Evolutionary conservation across 2,329 filamentous ascomycete species (phyloP).

Genomic region (Coniella vitis): DNA sequence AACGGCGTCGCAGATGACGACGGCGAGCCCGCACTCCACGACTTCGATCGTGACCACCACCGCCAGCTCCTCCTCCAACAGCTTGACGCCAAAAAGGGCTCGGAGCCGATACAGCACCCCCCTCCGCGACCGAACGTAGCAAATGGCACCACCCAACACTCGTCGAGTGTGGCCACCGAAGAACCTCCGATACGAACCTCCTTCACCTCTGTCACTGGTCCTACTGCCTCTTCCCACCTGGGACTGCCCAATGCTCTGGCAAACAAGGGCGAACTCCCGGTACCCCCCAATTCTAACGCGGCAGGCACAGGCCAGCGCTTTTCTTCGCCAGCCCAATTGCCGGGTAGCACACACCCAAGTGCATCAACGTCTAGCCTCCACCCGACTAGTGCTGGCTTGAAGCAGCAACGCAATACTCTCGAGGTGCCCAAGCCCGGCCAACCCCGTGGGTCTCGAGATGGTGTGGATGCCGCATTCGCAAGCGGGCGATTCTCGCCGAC

Average conservation of each 20-base stretch:
- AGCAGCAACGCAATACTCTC: conserved; percentile 81
- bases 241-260: conserved; percentile 28
- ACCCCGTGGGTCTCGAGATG: conserved; percentile 66
- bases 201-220: conserved; percentile 25
- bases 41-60: conserved; percentile 27
- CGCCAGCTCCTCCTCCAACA: conserved; percentile 1
- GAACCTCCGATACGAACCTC: conserved; percentile 25
- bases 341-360: conserved; percentile 29
- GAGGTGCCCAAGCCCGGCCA: conserved; percentile 70
- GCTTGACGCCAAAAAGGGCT: too few species aligned
- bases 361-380: conserved; percentile 39
- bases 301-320: conserved; percentile 44
- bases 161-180: conserved; percentile 25
- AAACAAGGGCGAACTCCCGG: conserved; percentile 20
- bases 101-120: conserved; percentile 15
- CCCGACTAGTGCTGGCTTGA: conserved; percentile 53
- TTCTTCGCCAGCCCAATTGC: conserved; percentile 56
- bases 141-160: conserved; percentile 19
- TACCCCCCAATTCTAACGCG: conserved; percentile 16
- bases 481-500: conserved; percentile 78
- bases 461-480: conserved; percentile 56
- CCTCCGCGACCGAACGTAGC: conserved; percentile 13
- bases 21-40: conserved; percentile 18
- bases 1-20: conserved; percentile 43
- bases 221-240: conserved; percentile 25